Evolutionary conservation across 495 filamentous ascomycete genomes (phyloP).

Genomic region (Penicillium turbatum): DNA sequence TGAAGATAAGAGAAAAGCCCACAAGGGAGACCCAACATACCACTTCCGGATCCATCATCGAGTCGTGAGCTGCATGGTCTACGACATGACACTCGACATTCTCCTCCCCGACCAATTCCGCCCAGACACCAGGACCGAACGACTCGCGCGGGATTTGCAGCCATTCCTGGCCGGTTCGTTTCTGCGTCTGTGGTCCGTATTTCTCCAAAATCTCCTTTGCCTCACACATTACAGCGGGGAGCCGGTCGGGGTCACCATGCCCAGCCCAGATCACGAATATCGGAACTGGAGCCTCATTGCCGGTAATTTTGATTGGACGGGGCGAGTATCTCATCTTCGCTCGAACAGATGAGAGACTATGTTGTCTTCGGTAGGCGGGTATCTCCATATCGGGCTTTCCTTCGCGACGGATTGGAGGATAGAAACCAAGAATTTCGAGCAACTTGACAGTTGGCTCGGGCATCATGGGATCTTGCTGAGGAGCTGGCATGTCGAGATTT

Average conservation of each 20-base stretch:
- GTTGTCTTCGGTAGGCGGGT: constrained; percentile 7
- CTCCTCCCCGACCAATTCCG: constrained; percentile 15
- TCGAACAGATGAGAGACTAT: constrained; percentile 6
- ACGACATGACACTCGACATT: constrained; percentile 16
- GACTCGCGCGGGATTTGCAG: constrained; percentile 13
- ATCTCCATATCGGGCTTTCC: constrained; percentile 13
- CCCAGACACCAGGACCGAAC: constrained; percentile 17
- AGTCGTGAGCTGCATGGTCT: constrained; percentile 16
- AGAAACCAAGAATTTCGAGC: constrained; percentile 21
- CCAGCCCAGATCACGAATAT: constrained; percentile 21
- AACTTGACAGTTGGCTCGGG: constrained; percentile 9
- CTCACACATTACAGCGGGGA: constrained; percentile 10
- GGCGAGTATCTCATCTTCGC: constrained; percentile 18
- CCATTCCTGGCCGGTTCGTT: constrained; percentile 8
- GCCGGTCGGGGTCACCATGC: constrained; percentile 15
- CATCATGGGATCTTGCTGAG: not conserved
- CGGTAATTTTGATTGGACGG: constrained; percentile 7
- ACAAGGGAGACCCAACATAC: not conserved
- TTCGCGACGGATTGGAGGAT: constrained; percentile 22
- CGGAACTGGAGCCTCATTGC: constrained; percentile 1
- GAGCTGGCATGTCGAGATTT: constrained; percentile 8
- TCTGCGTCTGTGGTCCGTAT: constrained; percentile 8
- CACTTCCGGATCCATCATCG: constrained; percentile 10
- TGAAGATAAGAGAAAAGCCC: not conserved
- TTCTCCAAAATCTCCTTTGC: constrained; percentile 8